Evolutionary conservation across 169 alveolate genomes (phyloP).

Genomic region (Babesia bovis): DNA sequence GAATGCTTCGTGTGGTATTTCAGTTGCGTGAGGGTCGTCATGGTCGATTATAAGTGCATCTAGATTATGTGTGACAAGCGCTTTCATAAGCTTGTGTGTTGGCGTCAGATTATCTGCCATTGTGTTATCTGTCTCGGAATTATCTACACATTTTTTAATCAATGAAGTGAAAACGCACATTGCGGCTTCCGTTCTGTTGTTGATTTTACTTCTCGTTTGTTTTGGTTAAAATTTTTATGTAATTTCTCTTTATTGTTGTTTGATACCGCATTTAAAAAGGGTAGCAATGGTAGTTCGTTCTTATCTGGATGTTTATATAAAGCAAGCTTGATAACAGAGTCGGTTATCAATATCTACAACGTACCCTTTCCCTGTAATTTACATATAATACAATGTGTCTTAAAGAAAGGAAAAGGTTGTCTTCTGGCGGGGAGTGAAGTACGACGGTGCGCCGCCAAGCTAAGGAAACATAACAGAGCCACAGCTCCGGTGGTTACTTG

Average conservation of each 20-base stretch:
- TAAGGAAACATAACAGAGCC: constrained; percentile 1
- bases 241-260: background rate
- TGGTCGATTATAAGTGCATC: constrained; percentile 55
- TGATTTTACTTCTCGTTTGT: too few species aligned
- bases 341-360: background rate
- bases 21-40: constrained; percentile 66
- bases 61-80: constrained; percentile 32
- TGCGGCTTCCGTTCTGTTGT: too few species aligned
- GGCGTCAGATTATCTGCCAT: constrained; percentile 9
- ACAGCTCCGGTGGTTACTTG: background rate
- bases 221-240: too few species aligned
- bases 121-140: background rate
- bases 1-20: constrained; percentile 53
- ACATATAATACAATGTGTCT: background rate
- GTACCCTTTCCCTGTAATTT: background rate
- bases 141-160: constrained; percentile 18
- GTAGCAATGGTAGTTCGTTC: background rate
- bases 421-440: constrained; percentile 1
- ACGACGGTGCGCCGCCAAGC: constrained; percentile 5
- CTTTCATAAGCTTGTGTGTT: constrained; percentile 6
- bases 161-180: constrained; percentile 1
- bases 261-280: background rate
- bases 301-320: background rate
- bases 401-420: background rate
- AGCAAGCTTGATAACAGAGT: background rate